Evolutionary conservation across 345 rosid genomes (phyloP), one percentile per base, ranked within the genome.

Genomic region (Hibiscus syriacus): DNA sequence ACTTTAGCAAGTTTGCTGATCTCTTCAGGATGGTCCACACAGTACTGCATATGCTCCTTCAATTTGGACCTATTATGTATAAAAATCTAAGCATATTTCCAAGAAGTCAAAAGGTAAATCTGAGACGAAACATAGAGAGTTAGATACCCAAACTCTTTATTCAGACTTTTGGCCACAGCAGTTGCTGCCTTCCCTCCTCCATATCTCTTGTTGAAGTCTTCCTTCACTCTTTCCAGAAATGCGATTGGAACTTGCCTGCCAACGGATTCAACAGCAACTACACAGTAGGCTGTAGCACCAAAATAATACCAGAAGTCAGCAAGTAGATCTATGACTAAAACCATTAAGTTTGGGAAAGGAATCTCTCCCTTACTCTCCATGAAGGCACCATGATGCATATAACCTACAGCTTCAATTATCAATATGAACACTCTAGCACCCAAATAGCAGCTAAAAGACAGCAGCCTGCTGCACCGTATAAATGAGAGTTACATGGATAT

Each of bases 1-100:
- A n/a, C n/a, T n/a, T n/a, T n/a, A n/a, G n/a, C n/a, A n/a, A n/a
- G n/a, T n/a, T n/a, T 92, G 86, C 85, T 95, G 79, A 91, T 85
- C 82, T 95, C 99, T 79, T 95, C 97, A 1, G 98, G 98, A 79
- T 95, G 96, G 77, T 89, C 99, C 58, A 83, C 84, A 70, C 98
- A 95, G 55, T 88, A 95, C 75, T 92, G 95, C 99, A 95, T 95
- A 64, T 92, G 96, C 71, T 88, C 97, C 79, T 87, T 95, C 86
- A 95, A 74, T 72, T 95, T 90, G 70, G 98, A 62, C 69, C 99
- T 95, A 76, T 29, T 64, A 26, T 27, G 46, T 25, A 36, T 13
- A 29, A 55, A 34, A 43, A 23, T 34, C 68, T 55, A 74, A 71
- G 66, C 25, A 68, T 9, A 46, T 30, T 49, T 25, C 29, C 46